Percentiles rank a stretch among this genome's conserved stretches.
phyloP scores from a whole-genome alignment of 306 rosid species.

The Dryas octopetala region DNA sequence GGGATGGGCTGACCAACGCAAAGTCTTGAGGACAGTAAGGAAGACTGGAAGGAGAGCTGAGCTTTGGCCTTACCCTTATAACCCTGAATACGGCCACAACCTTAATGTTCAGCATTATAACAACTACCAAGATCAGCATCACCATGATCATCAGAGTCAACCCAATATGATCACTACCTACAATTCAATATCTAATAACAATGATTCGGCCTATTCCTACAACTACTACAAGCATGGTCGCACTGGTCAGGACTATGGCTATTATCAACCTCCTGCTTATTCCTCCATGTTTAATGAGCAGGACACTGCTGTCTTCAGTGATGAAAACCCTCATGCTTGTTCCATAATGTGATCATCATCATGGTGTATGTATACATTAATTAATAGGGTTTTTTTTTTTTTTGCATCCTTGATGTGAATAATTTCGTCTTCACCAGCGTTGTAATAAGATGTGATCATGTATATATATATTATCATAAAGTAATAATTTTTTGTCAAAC shows the following conservation, averaged over 20 bases:
- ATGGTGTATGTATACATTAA: too few relatives aligned
- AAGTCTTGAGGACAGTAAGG: conserved; percentile 57
- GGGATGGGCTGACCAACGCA: conserved; percentile 64
- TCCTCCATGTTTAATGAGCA: conserved; percentile 39
- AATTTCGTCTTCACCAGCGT: too few relatives aligned
- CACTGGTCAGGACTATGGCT: conserved; percentile 35
- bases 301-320: conserved; percentile 52
- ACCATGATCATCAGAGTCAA: conserved; percentile 10
- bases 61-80: conserved; percentile 71
- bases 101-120: neutral
- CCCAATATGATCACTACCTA: conserved; percentile 7
- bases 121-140: conserved; percentile 5
- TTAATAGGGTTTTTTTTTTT: too few relatives aligned
- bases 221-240: conserved; percentile 43
- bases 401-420: too few relatives aligned
- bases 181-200: conserved; percentile 4
- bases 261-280: conserved; percentile 43
- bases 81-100: conserved; percentile 46
- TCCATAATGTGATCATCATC: conserved; percentile 48
- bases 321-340: conserved; percentile 77
- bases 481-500: too few relatives aligned
- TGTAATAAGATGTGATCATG: too few relatives aligned
- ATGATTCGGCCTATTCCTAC: conserved; percentile 35
- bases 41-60: conserved; percentile 67
- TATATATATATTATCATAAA: too few relatives aligned